Base-by-base conservation (phyloP, 441 rosid genomes). In the Erodium moschatum region DNA sequence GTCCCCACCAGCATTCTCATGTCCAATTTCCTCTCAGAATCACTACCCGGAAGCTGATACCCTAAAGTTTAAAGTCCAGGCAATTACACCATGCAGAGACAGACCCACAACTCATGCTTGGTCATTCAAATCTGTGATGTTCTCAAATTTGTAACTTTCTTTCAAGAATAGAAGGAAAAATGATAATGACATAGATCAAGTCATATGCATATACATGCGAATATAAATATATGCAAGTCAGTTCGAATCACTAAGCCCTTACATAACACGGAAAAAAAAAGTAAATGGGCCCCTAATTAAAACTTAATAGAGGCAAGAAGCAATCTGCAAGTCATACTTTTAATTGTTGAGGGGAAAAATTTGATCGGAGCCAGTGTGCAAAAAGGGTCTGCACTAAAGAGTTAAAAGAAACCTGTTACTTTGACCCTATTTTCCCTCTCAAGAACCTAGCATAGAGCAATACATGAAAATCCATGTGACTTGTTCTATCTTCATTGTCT, bases 1-100 rank as follows among this genome's bases (percentile, higher is more conserved):
- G 88, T 81, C 89, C 89, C 74, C 76, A 76, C 81, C 77, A 85
- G 82, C 87, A 80, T 83, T 79, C 85, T 88, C 94, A 90, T 90
- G 81, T 81, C 97, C 91, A 80, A 76, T 56, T 72, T 21, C 38
- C 68, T 54, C 78, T 69, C 77, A 65, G 63, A 72, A 65, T 72
- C 40, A 71, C 62, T 48, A 64, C 67, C 76, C 73, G 48, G 64
- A 73, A 72, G 70, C 74, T 10, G 62, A 73, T 76, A 78, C 4
- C 68, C 62, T 66, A 63, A 77, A 68, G 80, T 79, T 80, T 80
- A 74, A 77, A 27, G 68, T 15, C 73, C 66, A 80, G 11, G 69
- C 65, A 67, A 70, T 78, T 71, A 64, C 27, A 56, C 68, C 71
- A 62, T 67, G 58, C 56, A 69, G 40, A 11, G 61, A 13, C 72